Base-by-base conservation (phyloP, 305 asterid genomes). In the Fraxinus xanthoxyloides region DNA sequence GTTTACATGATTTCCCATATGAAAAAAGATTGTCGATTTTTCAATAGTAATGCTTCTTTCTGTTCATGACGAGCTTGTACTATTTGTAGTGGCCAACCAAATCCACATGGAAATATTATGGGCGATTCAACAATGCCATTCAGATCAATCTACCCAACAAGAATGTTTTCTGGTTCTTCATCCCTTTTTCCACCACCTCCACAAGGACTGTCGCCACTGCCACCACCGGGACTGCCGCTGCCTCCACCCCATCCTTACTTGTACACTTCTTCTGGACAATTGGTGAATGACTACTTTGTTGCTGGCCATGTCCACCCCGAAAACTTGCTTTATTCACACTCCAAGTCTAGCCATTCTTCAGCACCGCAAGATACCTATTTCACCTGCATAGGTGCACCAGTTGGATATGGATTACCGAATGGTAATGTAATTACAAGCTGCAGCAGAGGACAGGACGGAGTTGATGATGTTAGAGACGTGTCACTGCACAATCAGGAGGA, bases 301-400 rank as follows among this genome's bases (percentile, higher is more conserved):
- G n/a, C 56, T 8, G 97, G 97, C 0, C 94, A 87, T 13, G 92
- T 87, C 9, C 79, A 91, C 54, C 61, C 61, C 61, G 61, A 21
- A 13, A 13, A 46, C 56, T 13, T 17, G 56, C 56, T 0, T 17
- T 46, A 46, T 46, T 46, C 56, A 46, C 56, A 12, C 8, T 79
- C 86, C 3, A 82, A 77, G 43, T 48, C 88, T 8, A 80, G 74
- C 83, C 83, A 82, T 56, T 73, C 79, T 15, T 30, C 83, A 0
- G 15, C 88, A 2, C 69, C 84, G 26, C 74, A 84, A 8, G 79
- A 81, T 2, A 31, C 75, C 0, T 86, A 85, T 61, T 91, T 92
- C 90, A 90, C 94, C 46, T 92, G 95, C 90, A 78, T 94, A n/a
- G 97, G 97, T 8, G 97, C 95, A 13, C 97, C 95, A 59, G 89